Percentiles rank a stretch among this genome's conserved stretches.
Conservation (phyloP, 2,329 filamentous ascomycete genomes). For the Nannizziopsis arthrosporioides region DNA sequence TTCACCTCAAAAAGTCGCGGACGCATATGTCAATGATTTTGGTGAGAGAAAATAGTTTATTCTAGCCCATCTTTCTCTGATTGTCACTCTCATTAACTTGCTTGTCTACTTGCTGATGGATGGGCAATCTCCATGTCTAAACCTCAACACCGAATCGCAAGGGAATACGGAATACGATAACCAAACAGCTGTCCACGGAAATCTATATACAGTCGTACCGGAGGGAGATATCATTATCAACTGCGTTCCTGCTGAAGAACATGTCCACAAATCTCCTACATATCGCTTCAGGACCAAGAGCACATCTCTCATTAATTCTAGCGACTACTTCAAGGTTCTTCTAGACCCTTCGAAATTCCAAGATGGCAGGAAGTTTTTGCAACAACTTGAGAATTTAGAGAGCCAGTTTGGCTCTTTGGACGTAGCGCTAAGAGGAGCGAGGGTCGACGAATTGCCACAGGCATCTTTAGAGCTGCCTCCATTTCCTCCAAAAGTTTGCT, state of each 20-base stretch:
- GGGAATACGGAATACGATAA: too few species aligned
- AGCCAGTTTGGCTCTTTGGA: constrained; percentile 12
- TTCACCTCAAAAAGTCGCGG: too few species aligned
- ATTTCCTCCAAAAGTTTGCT: constrained; percentile 18
- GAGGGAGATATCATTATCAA: constrained; percentile 30
- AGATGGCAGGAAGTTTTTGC: constrained; percentile 28
- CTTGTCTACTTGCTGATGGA: too few species aligned
- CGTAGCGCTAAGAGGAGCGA: constrained; percentile 15
- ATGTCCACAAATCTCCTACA: constrained; percentile 5
- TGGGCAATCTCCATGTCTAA: too few species aligned
- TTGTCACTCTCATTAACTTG: too few species aligned
- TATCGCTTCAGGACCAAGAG: constrained; percentile 28
- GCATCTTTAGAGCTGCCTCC: constrained; percentile 23
- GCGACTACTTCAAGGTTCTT: constrained; percentile 31
- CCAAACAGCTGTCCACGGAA: background rate
- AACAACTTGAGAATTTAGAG: constrained; percentile 17
- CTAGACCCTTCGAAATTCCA: constrained; percentile 34
- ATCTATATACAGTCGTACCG: background rate
- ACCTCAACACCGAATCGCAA: too few species aligned
- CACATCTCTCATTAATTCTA: constrained; percentile 23
- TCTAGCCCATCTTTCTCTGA: too few species aligned
- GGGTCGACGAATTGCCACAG: constrained; percentile 20
- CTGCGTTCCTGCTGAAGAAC: constrained; percentile 17
- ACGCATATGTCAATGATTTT: too few species aligned
- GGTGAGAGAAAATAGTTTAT: too few species aligned